These are phyloP conservation scores for Sphaerulina vaccinii DNA, from an alignment of 2,329 filamentous ascomycete genomes.

Conservation along the genomic window DNA sequence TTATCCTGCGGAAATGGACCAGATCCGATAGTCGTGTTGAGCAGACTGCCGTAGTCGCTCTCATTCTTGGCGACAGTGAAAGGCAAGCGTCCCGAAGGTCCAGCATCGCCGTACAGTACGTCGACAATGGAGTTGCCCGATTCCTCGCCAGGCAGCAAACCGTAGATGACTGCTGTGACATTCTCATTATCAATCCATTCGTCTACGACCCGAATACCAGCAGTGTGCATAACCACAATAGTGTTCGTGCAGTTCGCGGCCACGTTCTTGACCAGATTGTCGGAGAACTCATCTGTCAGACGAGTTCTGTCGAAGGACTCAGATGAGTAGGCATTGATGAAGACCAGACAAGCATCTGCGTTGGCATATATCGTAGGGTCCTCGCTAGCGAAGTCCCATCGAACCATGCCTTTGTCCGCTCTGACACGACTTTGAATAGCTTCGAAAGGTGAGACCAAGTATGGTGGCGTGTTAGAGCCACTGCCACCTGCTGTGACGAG, in stretches of 20 bases:
- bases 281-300: constrained; percentile 30
- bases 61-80: constrained; percentile 36
- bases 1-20: constrained; percentile 31
- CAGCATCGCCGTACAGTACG: constrained; percentile 32
- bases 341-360: constrained; percentile 34
- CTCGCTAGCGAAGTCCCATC: constrained; percentile 31
- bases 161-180: constrained; percentile 35
- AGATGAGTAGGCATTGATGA: constrained; percentile 35
- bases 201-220: constrained; percentile 32
- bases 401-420: constrained; percentile 24
- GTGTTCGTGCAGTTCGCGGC: constrained; percentile 34
- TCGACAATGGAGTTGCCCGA: constrained; percentile 32
- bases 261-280: constrained; percentile 34
- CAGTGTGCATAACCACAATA: constrained; percentile 35
- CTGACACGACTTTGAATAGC: constrained; percentile 26
- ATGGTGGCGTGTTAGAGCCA: constrained; percentile 22
- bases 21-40: constrained; percentile 21
- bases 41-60: constrained; percentile 32
- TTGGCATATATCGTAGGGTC: constrained; percentile 30
- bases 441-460: constrained; percentile 26
- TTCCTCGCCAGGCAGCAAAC: constrained; percentile 33
- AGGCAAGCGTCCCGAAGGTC: constrained; percentile 33
- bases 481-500: constrained; percentile 16
- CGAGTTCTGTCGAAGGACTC: constrained; percentile 33
- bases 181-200: constrained; percentile 35